Evolutionary conservation across 2,329 filamentous ascomycete genomes (phyloP), one percentile per base, ranked within the genome.

Genomic region (Cladosporium sp.): DNA sequence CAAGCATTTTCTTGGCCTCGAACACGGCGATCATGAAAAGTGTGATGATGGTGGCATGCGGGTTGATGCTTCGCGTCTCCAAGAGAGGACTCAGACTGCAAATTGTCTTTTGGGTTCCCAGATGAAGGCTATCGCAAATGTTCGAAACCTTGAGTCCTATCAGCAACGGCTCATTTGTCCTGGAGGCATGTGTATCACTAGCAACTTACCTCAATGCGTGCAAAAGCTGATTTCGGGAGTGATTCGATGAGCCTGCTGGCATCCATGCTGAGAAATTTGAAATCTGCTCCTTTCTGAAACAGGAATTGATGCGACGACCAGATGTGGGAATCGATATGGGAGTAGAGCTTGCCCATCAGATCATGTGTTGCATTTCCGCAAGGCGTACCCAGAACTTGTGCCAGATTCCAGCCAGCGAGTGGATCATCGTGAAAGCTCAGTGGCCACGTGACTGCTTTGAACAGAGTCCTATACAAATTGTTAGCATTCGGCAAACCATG

Each of bases 1-100:
- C n/a, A n/a, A n/a, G n/a, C n/a, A n/a, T n/a, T n/a, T n/a, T n/a
- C n/a, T n/a, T n/a, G n/a, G n/a, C n/a, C n/a, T n/a, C n/a, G n/a
- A n/a, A n/a, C n/a, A n/a, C 62, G 1, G 73, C 75, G 59, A 76
- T 76, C 51, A 76, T 63, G 67, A 77, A 79, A 0, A 78, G 68
- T 12, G 73, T 71, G 19, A 80, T 60, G 0, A 79, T 65, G 0
- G 75, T 76, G 1, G 77, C 76, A 28, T 75, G 66, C 0, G 72
- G 69, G 58, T 78, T 79, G 6, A 69, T 43, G 1, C 3, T 1
- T 7, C 60, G 68, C 0, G 60, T 19, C 51, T 75, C 68, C 0
- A 80, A 71, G 1, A 77, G 55, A 0, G 68, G 70, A 3, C 60
- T 65, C 37, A 78, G 69, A 9, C 58, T 37, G 0, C 6, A 1